Evolutionary conservation across 2,329 filamentous ascomycete genomes (phyloP).

Genomic region (Epichloe brachyelytri): DNA sequence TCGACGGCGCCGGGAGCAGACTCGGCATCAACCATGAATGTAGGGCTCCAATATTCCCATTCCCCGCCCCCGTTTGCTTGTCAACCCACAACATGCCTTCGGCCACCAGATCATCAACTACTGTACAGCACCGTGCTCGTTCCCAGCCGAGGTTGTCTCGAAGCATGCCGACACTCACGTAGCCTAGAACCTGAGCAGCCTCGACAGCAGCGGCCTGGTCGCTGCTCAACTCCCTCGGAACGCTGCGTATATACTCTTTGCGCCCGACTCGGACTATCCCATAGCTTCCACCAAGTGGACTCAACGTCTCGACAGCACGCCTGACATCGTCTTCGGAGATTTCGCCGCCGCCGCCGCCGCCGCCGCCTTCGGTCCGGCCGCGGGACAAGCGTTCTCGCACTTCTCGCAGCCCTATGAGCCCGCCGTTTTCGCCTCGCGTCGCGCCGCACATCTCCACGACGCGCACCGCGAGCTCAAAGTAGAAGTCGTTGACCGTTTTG

Average conservation of each 20-base stretch:
- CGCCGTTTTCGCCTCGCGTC: slow-evolving; percentile 82
- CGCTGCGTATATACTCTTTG: slow-evolving; percentile 77
- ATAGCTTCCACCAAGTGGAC: slow-evolving; percentile 80
- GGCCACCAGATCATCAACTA: slow-evolving; percentile 76
- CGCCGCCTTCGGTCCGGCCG: slow-evolving; percentile 45
- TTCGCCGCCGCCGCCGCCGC: slow-evolving; percentile 52
- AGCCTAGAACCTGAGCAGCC: slow-evolving; percentile 78
- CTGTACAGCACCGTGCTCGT: slow-evolving; percentile 69
- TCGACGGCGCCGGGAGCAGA: background rate
- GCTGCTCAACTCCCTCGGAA: slow-evolving; percentile 88
- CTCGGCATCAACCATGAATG: slow-evolving; percentile 47
- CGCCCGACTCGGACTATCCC: slow-evolving; percentile 72
- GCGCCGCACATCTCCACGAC: slow-evolving; percentile 86
- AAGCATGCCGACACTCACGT: slow-evolving; percentile 81
- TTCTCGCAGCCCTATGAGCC: slow-evolving; percentile 74
- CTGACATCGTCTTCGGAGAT: slow-evolving; percentile 89
- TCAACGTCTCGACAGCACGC: slow-evolving; percentile 74
- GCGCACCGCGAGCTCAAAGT: slow-evolving; percentile 92
- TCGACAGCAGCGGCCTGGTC: slow-evolving; percentile 90
- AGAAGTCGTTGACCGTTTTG: slow-evolving; percentile 90
- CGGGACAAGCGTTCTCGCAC: slow-evolving; percentile 63
- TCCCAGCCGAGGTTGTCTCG: slow-evolving; percentile 81
- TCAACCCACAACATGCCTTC: slow-evolving; percentile 94
- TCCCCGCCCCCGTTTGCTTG: slow-evolving; percentile 56
- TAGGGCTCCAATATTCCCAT: slow-evolving; percentile 88